phyloP scores from a whole-genome alignment of 768 basidiomycete species.

The Strobilomyces confusus region DNA sequence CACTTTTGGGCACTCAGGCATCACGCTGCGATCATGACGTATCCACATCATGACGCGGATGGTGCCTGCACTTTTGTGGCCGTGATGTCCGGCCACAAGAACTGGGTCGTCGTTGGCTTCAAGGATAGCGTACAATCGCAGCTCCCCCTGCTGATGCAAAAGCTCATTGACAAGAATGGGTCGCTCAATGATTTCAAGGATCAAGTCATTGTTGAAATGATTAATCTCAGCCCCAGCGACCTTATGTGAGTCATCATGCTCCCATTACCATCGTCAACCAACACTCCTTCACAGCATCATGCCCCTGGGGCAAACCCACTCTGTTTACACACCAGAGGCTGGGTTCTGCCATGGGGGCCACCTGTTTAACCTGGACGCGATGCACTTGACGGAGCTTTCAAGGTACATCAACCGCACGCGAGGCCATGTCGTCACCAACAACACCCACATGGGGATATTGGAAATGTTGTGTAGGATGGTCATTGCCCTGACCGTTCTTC shows the following conservation, averaged over 20 bases:
- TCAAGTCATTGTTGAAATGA: no score
- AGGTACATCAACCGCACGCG: background rate
- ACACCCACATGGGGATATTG: background rate
- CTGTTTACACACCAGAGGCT: slow-evolving; percentile 1
- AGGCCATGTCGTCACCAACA: background rate
- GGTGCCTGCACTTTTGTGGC: background rate
- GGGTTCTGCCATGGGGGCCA: background rate
- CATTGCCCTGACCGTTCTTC: background rate
- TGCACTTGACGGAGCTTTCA: background rate
- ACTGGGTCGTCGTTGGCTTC: background rate
- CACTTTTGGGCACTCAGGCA: background rate
- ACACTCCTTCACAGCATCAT: slow-evolving; percentile 5
- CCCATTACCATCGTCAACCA: no score
- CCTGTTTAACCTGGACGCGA: slow-evolving; percentile 7
- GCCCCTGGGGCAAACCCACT: slow-evolving; percentile 1
- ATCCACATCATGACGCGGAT: background rate
- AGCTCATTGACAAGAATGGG: no score
- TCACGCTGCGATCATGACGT: background rate
- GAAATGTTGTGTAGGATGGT: background rate
- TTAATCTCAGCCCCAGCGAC: no score
- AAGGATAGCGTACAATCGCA: no score
- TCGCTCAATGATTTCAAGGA: no score
- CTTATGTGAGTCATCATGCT: no score
- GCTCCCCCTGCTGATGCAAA: no score
- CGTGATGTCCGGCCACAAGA: background rate